Evolutionary conservation across 768 basidiomycete species (phyloP).

Genomic region (Ramaria rubella): DNA sequence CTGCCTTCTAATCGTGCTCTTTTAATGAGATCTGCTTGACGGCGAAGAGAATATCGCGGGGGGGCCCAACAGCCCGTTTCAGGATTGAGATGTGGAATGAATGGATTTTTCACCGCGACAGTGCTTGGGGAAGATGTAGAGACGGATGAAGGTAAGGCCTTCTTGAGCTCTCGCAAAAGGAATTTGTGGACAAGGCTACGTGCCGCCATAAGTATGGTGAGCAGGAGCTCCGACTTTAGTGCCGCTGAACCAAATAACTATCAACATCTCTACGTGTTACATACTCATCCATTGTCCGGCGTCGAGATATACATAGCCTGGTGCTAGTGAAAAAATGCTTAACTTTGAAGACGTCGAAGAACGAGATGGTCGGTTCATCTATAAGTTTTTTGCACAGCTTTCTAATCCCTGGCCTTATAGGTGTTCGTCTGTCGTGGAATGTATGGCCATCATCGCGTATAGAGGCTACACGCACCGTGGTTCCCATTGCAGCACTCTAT

Average conservation of each 20-base stretch:
- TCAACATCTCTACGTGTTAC: slow-evolving; percentile 5
- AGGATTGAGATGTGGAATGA: slow-evolving; percentile 56
- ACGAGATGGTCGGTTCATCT: slow-evolving; percentile 65
- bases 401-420: slow-evolving; percentile 32
- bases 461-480: slow-evolving; percentile 95
- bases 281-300: not conserved
- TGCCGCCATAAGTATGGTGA: not conserved
- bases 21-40: slow-evolving; percentile 75
- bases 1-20: slow-evolving; percentile 49
- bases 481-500: slow-evolving; percentile 97
- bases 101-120: slow-evolving; percentile 48
- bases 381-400: not conserved
- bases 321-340: slow-evolving; percentile 19
- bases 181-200: slow-evolving; percentile 6
- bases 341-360: slow-evolving; percentile 98
- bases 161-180: slow-evolving; percentile 3
- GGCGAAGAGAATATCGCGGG: slow-evolving; percentile 64
- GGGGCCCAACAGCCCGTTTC: slow-evolving; percentile 60
- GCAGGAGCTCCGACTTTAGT: not conserved
- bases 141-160: not conserved
- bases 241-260: slow-evolving; percentile 7
- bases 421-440: slow-evolving; percentile 96
- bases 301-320: not conserved
- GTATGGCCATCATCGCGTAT: slow-evolving; percentile 98
- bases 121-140: slow-evolving; percentile 1